Conservation (phyloP, 345 rosid genomes). For the Gossypium arboreum region DNA sequence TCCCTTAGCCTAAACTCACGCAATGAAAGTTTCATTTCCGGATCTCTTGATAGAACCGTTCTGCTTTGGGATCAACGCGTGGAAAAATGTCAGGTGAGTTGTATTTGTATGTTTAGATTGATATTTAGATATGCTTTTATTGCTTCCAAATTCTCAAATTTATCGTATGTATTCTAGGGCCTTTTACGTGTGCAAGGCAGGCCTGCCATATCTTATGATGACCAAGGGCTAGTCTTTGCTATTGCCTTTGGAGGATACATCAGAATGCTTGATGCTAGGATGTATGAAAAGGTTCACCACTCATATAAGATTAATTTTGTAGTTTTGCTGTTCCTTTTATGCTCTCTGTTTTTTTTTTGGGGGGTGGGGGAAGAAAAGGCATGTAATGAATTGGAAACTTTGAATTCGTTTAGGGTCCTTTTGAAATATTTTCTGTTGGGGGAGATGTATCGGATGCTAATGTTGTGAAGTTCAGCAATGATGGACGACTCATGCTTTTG, state of each 20-base stretch:
- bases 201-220: conserved; percentile 96
- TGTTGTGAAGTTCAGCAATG: conserved; percentile 84
- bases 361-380: background rate
- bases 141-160: conserved; percentile 7
- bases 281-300: conserved; percentile 76
- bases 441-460: conserved; percentile 83
- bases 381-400: conserved; percentile 22
- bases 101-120: conserved; percentile 9
- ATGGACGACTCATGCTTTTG: conserved; percentile 88
- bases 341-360: background rate
- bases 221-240: conserved; percentile 88
- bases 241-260: conserved; percentile 90
- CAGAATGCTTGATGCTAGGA: conserved; percentile 91
- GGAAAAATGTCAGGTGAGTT: conserved; percentile 87
- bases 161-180: conserved; percentile 35
- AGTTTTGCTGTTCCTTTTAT: conserved; percentile 2
- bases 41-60: conserved; percentile 96
- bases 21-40: conserved; percentile 84
- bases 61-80: conserved; percentile 96
- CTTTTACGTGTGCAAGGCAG: conserved; percentile 80
- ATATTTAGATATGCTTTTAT: background rate
- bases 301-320: background rate
- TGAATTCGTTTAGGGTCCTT: conserved; percentile 60
- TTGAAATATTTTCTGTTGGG: conserved; percentile 82
- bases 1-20: conserved; percentile 86